phyloP scores from a whole-genome alignment of 495 filamentous ascomycete species.

The Bryoglossum gracile region DNA sequence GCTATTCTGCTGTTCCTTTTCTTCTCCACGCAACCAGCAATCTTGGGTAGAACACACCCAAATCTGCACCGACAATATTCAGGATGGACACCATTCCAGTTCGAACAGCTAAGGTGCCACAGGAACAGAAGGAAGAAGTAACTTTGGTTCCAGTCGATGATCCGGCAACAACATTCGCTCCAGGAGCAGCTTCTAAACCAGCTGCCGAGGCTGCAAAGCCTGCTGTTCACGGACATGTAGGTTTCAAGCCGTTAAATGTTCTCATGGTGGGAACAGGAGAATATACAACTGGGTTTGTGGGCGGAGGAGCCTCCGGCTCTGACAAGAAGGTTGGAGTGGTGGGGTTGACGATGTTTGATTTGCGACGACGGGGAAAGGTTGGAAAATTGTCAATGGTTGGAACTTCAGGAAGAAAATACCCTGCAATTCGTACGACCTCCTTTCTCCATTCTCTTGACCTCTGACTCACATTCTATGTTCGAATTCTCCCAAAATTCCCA shows the following conservation, averaged over 20 bases:
- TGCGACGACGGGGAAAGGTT: conserved; percentile 82
- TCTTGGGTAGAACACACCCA: too few relatives aligned
- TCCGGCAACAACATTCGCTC: too few relatives aligned
- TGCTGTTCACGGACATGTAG: conserved; percentile 4
- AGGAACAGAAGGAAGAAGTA: too few relatives aligned
- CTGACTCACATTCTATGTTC: background rate
- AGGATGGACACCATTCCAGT: too few relatives aligned
- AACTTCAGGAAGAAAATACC: conserved; percentile 79
- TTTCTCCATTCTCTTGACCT: background rate
- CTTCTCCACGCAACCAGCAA: too few relatives aligned
- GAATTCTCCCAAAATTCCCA: background rate
- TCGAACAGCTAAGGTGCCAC: too few relatives aligned
- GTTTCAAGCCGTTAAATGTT: conserved; percentile 64
- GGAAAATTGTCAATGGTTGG: conserved; percentile 84
- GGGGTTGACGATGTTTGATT: conserved; percentile 81
- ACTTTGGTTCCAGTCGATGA: too few relatives aligned
- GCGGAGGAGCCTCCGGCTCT: conserved; percentile 64
- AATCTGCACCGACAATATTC: too few relatives aligned
- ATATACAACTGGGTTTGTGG: conserved; percentile 90
- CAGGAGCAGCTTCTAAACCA: too few relatives aligned
- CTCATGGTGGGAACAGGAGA: conserved; percentile 94
- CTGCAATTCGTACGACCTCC: conserved; percentile 67
- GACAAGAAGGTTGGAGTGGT: conserved; percentile 95
- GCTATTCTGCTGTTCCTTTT: too few relatives aligned
- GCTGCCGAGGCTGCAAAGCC: background rate